These are phyloP conservation scores for Pinus taeda DNA, from an alignment of 75 land plant genomes.

Conservation along the genomic window DNA sequence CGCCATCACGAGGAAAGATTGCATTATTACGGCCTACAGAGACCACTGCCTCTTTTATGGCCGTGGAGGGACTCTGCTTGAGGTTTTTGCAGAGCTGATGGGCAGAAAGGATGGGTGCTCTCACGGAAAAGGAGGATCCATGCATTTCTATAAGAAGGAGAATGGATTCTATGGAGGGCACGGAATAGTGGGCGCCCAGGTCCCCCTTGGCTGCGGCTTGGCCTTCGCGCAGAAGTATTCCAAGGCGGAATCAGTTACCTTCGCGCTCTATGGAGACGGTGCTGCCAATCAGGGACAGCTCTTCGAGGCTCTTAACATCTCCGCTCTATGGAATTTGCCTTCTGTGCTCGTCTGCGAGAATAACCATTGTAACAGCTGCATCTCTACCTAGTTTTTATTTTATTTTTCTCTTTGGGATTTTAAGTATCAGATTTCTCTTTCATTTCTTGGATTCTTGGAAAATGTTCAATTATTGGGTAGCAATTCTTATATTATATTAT, in stretches of 20 bases:
- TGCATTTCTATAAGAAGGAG: slow-evolving; percentile 95
- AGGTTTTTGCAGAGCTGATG: slow-evolving; percentile 89
- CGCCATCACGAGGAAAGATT: slow-evolving; percentile 65
- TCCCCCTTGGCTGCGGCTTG: slow-evolving; percentile 77
- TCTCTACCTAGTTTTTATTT: background rate
- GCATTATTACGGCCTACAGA: slow-evolving; percentile 89
- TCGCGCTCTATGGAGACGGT: slow-evolving; percentile 86
- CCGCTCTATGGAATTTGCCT: slow-evolving; percentile 94
- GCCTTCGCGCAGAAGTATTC: slow-evolving; percentile 90
- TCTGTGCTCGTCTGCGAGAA: slow-evolving; percentile 90
- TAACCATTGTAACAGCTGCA: slow-evolving; percentile 74
- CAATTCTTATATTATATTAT: no score
- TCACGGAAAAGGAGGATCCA: slow-evolving; percentile 88
- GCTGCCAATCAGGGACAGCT: slow-evolving; percentile 97
- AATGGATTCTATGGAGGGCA: slow-evolving; percentile 83
- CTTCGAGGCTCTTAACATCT: slow-evolving; percentile 88
- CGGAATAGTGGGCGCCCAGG: slow-evolving; percentile 94
- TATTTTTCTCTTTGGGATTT: background rate
- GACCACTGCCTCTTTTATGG: slow-evolving; percentile 82
- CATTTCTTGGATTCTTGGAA: no score
- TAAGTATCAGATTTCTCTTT: no score
- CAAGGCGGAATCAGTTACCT: slow-evolving; percentile 66
- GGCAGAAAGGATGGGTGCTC: slow-evolving; percentile 82
- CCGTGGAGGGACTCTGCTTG: slow-evolving; percentile 76
- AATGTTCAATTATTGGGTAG: no score